Evolutionary conservation across 495 filamentous ascomycete species (phyloP), one percentile per base, ranked within the genome.

Genomic region (Lophiotrema nucula): DNA sequence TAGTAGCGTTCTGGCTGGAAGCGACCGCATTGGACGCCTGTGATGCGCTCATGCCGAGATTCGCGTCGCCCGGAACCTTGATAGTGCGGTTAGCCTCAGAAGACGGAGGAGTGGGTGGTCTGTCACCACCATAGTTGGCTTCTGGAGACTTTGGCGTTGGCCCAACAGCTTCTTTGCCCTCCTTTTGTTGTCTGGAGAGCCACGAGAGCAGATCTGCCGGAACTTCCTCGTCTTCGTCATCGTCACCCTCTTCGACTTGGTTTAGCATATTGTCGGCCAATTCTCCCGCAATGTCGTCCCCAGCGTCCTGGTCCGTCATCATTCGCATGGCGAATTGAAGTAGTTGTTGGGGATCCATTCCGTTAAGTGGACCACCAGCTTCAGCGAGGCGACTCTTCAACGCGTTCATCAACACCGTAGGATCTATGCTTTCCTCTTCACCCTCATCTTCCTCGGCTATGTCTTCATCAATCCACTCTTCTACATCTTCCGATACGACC

Each of bases 221-320:
- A 45, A 31, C 60, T 10, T 47, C 55, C 8, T 38, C 53, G 0
- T 38, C 58, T 46, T 60, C 67, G 38, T 60, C 60, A 1, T 60
- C 62, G 1, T 49, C 51, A 12, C 42, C 60, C 2, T 70, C 60
- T 0, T 64, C 65, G 4, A 53, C 64, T 41, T 56, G 56, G 8
- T 53, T 61, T 4, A 73, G 70, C 28, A 73, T 46, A 13, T 62
- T 58, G 28, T 64, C 50, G 21, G 70, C 67, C 35, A 73, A 27
- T 25, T 69, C 57, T 11, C 62, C 69, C 0, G 62, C 63, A 16
- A 69, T 70, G n/a, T 71, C 70, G 28, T 72, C 71, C 3, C 64
- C 65, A 8, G 37, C 62, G 26, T 46, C 60, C 44, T 72, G 59
- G 22, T 64, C 60, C 11, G 46, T 47, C 21, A 72, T 55, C 68